phyloP scores from a whole-genome alignment of 2,329 filamentous ascomycete genomes.

The Penicillium brevicompactum region DNA sequence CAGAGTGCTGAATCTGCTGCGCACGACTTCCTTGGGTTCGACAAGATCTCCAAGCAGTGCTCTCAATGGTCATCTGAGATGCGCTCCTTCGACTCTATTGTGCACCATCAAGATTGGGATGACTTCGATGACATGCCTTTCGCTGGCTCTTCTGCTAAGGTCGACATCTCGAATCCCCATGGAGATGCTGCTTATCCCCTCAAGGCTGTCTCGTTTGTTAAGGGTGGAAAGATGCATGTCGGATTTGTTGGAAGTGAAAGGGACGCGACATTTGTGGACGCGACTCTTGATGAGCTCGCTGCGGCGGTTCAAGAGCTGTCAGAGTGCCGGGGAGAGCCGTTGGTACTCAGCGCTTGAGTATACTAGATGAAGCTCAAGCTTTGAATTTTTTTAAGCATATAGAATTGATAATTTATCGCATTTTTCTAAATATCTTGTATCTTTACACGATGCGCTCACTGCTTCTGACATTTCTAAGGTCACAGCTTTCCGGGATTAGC shows the following conservation, averaged over 20 bases:
- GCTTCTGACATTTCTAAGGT: too few species aligned
- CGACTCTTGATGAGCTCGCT: conserved; percentile 55
- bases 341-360: conserved; percentile 9
- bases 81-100: conserved; percentile 58
- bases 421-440: too few species aligned
- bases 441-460: too few species aligned
- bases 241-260: conserved; percentile 58
- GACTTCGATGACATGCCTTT: conserved; percentile 58
- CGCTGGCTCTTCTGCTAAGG: conserved; percentile 38
- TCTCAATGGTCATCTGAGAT: conserved; percentile 45
- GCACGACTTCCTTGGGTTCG: conserved; percentile 56
- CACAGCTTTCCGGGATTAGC: too few species aligned
- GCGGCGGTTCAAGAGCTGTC: conserved; percentile 44
- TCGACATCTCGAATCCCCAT: conserved; percentile 64
- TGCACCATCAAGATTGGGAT: conserved; percentile 60
- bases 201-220: conserved; percentile 47
- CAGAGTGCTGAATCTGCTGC: conserved; percentile 56
- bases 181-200: conserved; percentile 46
- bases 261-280: conserved; percentile 52
- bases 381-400: background rate
- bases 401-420: too few species aligned
- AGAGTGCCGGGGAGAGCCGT: background rate
- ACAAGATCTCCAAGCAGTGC: conserved; percentile 52
- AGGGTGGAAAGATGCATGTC: conserved; percentile 62
- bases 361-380: conserved; percentile 1